Conservation (phyloP, 768 basidiomycete genomes). For the Bullera alba region DNA sequence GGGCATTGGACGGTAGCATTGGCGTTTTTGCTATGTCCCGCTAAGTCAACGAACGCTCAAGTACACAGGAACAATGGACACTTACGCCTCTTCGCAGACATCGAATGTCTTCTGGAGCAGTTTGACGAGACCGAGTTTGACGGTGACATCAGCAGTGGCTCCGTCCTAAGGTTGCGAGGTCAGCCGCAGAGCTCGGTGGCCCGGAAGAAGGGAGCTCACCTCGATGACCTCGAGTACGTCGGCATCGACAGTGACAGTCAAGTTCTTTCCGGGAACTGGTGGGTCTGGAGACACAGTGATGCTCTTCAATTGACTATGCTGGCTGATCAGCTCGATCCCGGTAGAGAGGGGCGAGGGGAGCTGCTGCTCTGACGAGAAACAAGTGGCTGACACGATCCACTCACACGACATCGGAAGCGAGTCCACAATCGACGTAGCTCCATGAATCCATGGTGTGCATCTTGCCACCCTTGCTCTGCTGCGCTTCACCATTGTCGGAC, state of each 20-base stretch:
- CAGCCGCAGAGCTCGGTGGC: background rate
- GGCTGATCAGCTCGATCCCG: conserved; percentile 44
- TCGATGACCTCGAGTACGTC: conserved; percentile 57
- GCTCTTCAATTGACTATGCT: conserved; percentile 56
- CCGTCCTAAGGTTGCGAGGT: conserved; percentile 59
- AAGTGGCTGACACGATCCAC: conserved; percentile 4
- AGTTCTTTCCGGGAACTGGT: conserved; percentile 73
- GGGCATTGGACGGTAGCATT: conserved; percentile 79
- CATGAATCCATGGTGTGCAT: conserved; percentile 53
- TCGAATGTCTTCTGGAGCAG: conserved; percentile 77
- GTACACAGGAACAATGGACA: conserved; percentile 17
- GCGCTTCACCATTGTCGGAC: background rate
- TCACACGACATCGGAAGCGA: conserved; percentile 36
- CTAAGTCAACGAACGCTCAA: conserved; percentile 1
- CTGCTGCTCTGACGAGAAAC: background rate
- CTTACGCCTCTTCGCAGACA: conserved; percentile 89
- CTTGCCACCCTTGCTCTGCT: conserved; percentile 29
- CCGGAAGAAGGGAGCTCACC: conserved; percentile 49
- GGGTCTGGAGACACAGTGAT: conserved; percentile 76
- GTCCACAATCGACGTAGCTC: conserved; percentile 66
- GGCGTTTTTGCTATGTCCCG: conserved; percentile 62
- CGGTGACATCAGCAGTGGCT: conserved; percentile 77
- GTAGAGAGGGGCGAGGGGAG: background rate
- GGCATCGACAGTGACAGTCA: conserved; percentile 77
- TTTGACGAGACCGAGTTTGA: conserved; percentile 91